A percentile compares a stretch with the other conserved stretches of the same genome.
These are phyloP conservation scores for Amanita jacksonii DNA, from an alignment of 768 basidiomycete genomes.

Conservation along the genomic window DNA sequence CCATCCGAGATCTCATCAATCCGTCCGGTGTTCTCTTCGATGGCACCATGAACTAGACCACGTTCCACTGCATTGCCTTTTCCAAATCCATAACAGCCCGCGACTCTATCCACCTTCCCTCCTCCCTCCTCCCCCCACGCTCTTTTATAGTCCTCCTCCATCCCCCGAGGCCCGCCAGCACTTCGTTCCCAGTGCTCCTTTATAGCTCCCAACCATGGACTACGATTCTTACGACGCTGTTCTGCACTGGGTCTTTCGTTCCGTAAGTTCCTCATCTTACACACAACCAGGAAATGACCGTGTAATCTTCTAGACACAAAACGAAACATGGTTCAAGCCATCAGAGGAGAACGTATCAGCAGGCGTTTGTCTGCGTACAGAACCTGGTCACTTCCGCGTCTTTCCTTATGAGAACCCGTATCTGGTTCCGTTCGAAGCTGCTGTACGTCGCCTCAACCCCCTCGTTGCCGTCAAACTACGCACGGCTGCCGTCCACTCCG, in stretches of 20 bases:
- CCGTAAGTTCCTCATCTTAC: slow-evolving; percentile 33
- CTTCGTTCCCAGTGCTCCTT: slow-evolving; percentile 26
- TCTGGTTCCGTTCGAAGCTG: slow-evolving; percentile 75
- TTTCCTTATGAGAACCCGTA: slow-evolving; percentile 83
- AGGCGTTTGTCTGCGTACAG: slow-evolving; percentile 68
- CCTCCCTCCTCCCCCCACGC: slow-evolving; percentile 13
- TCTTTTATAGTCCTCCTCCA: slow-evolving; percentile 28
- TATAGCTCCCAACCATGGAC: slow-evolving; percentile 40
- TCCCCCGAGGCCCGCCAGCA: slow-evolving; percentile 13
- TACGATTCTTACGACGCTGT: slow-evolving; percentile 78
- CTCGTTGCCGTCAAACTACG: slow-evolving; percentile 78
- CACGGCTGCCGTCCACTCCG: slow-evolving; percentile 74
- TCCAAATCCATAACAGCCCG: neutral
- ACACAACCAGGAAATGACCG: no score
- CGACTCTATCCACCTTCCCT: neutral
- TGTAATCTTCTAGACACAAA: slow-evolving; percentile 78
- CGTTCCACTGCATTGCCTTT: slow-evolving; percentile 16
- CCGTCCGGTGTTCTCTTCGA: slow-evolving; percentile 10
- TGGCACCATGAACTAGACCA: slow-evolving; percentile 14
- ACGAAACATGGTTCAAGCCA: slow-evolving; percentile 82
- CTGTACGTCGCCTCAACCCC: slow-evolving; percentile 67
- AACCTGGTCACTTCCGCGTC: slow-evolving; percentile 60
- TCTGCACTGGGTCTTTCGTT: slow-evolving; percentile 71
- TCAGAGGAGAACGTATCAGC: slow-evolving; percentile 74
- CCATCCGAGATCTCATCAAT: slow-evolving; percentile 4